phyloP scores from a whole-genome alignment of 352 stramenopile genomes.

The Pythium inflatum region DNA sequence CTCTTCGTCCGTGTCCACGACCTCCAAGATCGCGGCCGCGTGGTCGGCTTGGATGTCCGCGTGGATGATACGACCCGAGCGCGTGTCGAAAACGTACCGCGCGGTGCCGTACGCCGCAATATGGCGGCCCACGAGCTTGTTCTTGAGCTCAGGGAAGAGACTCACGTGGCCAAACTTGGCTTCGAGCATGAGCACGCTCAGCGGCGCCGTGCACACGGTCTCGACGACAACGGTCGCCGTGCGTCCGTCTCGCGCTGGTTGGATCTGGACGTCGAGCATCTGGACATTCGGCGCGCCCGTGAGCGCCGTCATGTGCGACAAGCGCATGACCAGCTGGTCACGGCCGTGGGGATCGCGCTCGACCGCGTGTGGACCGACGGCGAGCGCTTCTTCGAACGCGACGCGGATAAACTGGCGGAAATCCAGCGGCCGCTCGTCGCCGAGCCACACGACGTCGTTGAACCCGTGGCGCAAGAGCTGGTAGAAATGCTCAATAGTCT shows the following conservation, averaged over 20 bases:
- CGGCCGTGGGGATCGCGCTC: neutral
- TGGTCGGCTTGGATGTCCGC: conserved; percentile 16
- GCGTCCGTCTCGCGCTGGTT: neutral
- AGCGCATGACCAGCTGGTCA: neutral
- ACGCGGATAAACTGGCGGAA: conserved; percentile 10
- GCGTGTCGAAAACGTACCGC: conserved; percentile 7
- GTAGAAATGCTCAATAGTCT: conserved; percentile 9
- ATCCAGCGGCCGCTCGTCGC: conserved; percentile 6
- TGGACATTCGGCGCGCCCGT: conserved; percentile 8
- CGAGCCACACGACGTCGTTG: conserved; percentile 5
- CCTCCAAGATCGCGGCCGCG: conserved; percentile 7
- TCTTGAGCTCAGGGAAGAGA: neutral
- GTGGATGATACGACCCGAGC: neutral
- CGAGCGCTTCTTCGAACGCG: conserved; percentile 4
- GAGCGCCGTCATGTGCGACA: conserved; percentile 13
- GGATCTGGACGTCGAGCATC: conserved; percentile 8
- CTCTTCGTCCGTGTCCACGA: conserved; percentile 14
- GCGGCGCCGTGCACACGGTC: conserved; percentile 5
- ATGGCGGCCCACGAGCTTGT: conserved; percentile 15
- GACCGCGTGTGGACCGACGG: neutral
- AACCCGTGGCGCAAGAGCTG: conserved; percentile 4
- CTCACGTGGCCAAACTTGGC: conserved; percentile 13
- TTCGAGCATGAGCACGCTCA: conserved; percentile 14
- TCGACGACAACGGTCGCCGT: conserved; percentile 1
- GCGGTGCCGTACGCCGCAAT: conserved; percentile 7